Conservation (phyloP, 2,329 filamentous ascomycete genomes). For the Beauveria rudraprayagi region DNA sequence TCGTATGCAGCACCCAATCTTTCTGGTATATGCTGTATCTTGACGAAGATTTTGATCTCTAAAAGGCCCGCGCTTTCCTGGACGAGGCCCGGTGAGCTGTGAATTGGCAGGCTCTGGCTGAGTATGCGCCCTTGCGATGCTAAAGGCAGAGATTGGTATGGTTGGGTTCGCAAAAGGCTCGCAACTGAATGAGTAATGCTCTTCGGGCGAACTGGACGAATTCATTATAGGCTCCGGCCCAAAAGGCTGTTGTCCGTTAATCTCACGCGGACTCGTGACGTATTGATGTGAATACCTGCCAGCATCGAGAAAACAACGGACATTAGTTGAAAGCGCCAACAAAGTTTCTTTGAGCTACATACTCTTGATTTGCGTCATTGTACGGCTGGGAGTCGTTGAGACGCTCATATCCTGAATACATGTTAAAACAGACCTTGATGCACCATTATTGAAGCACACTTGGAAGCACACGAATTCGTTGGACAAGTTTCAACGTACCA, state of each 20-base stretch:
- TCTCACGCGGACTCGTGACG: background rate
- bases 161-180: background rate
- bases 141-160: background rate
- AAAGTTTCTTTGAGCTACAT: constrained; percentile 6
- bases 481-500: background rate
- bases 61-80: constrained; percentile 43
- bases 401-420: background rate
- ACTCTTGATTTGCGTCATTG: background rate
- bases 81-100: background rate
- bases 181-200: background rate
- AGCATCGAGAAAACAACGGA: background rate
- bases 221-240: background rate
- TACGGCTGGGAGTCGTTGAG: background rate
- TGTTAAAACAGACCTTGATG: background rate
- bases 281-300: constrained; percentile 1
- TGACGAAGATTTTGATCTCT: constrained; percentile 42
- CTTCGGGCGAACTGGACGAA: background rate
- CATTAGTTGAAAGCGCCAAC: constrained; percentile 1
- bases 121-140: background rate
- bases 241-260: background rate
- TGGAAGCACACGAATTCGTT: no score
- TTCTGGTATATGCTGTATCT: constrained; percentile 48
- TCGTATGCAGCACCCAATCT: constrained; percentile 50
- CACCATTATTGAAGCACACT: background rate
- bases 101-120: background rate